Conservation (phyloP, 257 asterid species). For the Solanum rostratum region DNA sequence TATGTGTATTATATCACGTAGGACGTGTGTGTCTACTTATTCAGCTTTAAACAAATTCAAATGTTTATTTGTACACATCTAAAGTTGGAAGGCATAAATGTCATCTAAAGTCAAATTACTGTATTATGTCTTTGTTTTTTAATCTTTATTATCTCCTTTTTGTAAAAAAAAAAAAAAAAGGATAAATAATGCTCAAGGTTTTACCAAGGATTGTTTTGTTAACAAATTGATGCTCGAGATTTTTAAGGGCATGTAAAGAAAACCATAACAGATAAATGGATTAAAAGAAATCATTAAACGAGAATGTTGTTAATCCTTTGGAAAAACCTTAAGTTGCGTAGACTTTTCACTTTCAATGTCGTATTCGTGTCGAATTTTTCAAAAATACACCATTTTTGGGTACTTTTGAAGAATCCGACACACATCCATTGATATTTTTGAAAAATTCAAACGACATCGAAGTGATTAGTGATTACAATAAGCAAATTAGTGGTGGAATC, state of each 20-base stretch:
- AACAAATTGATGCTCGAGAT: not conserved
- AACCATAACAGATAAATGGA: too few relatives aligned
- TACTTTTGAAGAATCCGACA: too few relatives aligned
- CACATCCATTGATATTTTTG: too few relatives aligned
- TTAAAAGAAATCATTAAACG: not conserved
- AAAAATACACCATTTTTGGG: too few relatives aligned
- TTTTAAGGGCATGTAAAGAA: not conserved
- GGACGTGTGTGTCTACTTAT: too few relatives aligned
- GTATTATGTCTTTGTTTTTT: not conserved
- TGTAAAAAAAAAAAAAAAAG: not conserved
- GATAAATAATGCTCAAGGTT: not conserved
- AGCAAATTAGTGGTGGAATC: conserved; percentile 10
- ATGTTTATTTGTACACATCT: too few relatives aligned
- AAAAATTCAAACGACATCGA: not conserved
- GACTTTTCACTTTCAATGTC: accelerated
- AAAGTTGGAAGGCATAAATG: too few relatives aligned
- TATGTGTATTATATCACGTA: too few relatives aligned
- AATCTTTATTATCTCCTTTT: not conserved
- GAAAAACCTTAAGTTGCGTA: not conserved
- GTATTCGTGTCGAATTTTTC: accelerated
- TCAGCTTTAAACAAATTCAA: too few relatives aligned
- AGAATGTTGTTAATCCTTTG: not conserved
- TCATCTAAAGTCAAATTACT: too few relatives aligned
- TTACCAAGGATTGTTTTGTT: not conserved
- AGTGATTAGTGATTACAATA: not conserved